Evolutionary conservation across 768 basidiomycete genomes (phyloP), one percentile per base, ranked within the genome.

Genomic region (Leucocoprinus sp.): DNA sequence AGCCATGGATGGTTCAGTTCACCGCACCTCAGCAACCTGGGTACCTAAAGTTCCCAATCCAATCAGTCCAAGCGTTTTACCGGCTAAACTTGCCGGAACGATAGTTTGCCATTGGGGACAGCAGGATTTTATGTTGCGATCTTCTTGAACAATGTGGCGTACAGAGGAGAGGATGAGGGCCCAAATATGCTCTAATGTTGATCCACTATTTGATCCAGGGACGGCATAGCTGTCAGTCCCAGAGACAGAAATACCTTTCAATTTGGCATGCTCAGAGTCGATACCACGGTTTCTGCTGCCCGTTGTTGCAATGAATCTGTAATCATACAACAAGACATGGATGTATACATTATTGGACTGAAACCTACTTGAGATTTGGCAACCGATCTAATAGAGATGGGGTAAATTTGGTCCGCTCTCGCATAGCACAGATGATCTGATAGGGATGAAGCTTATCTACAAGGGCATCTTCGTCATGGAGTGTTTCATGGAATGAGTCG

Each of bases 161-260:
- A 70, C 69, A 1, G 74, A 71, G 8, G 71, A 69, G n/a, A 84
- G 63, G 27, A 70, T 60, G 22, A 72, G 61, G 2, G 80, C 75
- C 82, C 82, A 83, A 34, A 81, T 80, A 50, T 80, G 78, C 53
- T 79, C 80, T 44, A 76, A 52, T 1, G 81, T 82, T 2, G 75
- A 65, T 33, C 71, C 66, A 7, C 31, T 12, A 8, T n/a, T n/a
- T n/a, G n/a, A n/a, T n/a, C n/a, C n/a, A n/a, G n/a, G n/a, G n/a
- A n/a, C n/a, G n/a, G n/a, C n/a, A n/a, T n/a, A n/a, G n/a, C n/a
- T n/a, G 14, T 21, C 73, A 69, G 8, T 58, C 57, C 2, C 57
- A 48, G 0, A 56, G 1, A 82, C 78, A 14, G 67, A 50, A 33
- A 82, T 70, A 0, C 72, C 74, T 41, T 69, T 71, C 22, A 56